Evolutionary conservation across 495 filamentous ascomycete genomes (phyloP).

Genomic region (Emericellopsis terricola): DNA sequence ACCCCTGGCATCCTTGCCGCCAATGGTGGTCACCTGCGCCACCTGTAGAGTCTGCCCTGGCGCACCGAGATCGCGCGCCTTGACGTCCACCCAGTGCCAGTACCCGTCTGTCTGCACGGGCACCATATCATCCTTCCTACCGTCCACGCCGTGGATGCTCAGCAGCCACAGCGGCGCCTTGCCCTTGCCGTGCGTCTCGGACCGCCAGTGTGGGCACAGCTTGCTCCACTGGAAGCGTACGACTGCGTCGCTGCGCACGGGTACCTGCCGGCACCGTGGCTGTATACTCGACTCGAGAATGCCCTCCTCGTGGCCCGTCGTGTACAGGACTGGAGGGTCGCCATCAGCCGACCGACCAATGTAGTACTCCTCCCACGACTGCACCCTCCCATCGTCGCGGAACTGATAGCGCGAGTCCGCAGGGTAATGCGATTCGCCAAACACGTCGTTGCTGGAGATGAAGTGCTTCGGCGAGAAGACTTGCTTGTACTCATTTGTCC

Average conservation of each 20-base stretch:
- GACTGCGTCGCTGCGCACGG: constrained; percentile 26
- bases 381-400: constrained; percentile 28
- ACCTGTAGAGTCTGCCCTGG: constrained; percentile 48
- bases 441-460: constrained; percentile 63
- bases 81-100: constrained; percentile 61
- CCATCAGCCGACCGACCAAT: constrained; percentile 22
- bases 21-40: constrained; percentile 42
- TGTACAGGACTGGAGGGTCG: constrained; percentile 32
- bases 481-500: constrained; percentile 37
- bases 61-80: constrained; percentile 41
- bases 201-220: constrained; percentile 63
- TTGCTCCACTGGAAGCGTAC: constrained; percentile 60
- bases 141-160: constrained; percentile 44
- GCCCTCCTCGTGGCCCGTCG: constrained; percentile 36
- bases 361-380: constrained; percentile 68
- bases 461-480: constrained; percentile 55
- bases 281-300: constrained; percentile 42
- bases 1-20: constrained; percentile 47
- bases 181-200: constrained; percentile 41
- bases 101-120: constrained; percentile 45
- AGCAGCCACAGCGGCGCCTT: constrained; percentile 49
- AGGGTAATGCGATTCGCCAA: constrained; percentile 69
- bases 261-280: constrained; percentile 39
- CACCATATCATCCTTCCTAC: constrained; percentile 46
- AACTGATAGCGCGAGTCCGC: constrained; percentile 46